phyloP scores from a whole-genome alignment of 2,329 filamentous ascomycete species.

The Calonectria pauciramosa region DNA sequence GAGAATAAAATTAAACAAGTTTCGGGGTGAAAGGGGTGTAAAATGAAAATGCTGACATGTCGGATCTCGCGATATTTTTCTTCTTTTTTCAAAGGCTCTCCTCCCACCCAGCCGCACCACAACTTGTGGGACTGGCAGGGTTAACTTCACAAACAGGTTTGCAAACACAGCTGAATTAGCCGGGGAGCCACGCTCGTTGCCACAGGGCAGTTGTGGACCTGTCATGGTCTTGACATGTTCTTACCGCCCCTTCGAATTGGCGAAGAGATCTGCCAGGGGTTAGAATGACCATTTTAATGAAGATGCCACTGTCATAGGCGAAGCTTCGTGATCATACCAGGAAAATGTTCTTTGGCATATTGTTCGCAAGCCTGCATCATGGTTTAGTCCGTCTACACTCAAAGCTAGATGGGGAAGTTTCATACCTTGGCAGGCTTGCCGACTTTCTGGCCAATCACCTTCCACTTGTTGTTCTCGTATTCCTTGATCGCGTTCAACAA shows the following conservation, averaged over 20 bases:
- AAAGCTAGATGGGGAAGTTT: neutral
- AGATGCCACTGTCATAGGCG: constrained; percentile 37
- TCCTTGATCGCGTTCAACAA: constrained; percentile 96
- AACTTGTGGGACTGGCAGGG: neutral
- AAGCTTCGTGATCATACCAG: constrained; percentile 57
- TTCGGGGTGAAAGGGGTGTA: constrained; percentile 34
- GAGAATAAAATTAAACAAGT: constrained; percentile 43
- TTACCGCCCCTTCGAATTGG: constrained; percentile 56
- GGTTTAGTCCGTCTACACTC: constrained; percentile 1
- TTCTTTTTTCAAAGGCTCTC: constrained; percentile 31
- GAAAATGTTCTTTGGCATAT: constrained; percentile 96
- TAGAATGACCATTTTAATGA: constrained; percentile 45
- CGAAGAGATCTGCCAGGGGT: constrained; percentile 54
- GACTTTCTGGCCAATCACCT: constrained; percentile 95
- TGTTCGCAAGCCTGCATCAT: constrained; percentile 69
- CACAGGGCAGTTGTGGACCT: constrained; percentile 14
- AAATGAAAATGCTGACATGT: constrained; percentile 34
- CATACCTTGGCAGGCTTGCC: constrained; percentile 91
- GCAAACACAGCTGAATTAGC: constrained; percentile 2
- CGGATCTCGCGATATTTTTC: constrained; percentile 34
- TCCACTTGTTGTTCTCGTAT: constrained; percentile 99
- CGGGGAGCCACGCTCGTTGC: constrained; percentile 1
- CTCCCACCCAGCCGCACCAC: neutral
- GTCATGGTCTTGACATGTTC: constrained; percentile 22
- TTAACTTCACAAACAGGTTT: constrained; percentile 1